phyloP scores from a whole-genome alignment of 306 rosid species.

The Chamaecrista fasciculata region DNA sequence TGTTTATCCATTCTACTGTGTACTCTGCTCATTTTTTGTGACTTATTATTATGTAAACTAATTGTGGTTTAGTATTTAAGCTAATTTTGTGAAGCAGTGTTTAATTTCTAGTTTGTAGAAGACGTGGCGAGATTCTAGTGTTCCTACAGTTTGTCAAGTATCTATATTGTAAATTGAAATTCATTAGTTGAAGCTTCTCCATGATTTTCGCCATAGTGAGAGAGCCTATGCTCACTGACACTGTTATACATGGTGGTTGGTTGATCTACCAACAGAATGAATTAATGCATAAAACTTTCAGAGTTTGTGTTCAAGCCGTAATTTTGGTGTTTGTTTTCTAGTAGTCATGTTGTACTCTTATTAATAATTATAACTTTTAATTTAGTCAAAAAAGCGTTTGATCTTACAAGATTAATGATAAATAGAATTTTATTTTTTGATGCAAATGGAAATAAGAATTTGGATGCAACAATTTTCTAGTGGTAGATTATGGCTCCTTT shows the following conservation, averaged over 20 bases:
- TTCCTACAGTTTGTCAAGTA: not conserved
- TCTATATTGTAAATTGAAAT: not conserved
- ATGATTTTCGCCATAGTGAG: not conserved
- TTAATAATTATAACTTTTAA: no score
- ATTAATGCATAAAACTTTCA: not conserved
- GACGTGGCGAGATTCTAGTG: not conserved
- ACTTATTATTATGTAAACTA: slow-evolving; percentile 1
- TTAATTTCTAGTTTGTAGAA: not conserved
- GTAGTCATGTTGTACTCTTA: no score
- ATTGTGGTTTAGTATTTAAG: slow-evolving; percentile 5
- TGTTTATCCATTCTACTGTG: not conserved
- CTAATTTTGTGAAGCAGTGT: slow-evolving; percentile 21
- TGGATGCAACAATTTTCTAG: no score
- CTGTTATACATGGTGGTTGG: not conserved
- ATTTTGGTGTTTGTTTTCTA: no score
- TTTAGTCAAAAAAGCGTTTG: no score
- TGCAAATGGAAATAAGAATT: no score
- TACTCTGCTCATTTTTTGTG: slow-evolving; percentile 20
- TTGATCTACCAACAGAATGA: not conserved
- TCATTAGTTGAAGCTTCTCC: not conserved
- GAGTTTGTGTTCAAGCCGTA: no score
- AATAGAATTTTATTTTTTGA: no score
- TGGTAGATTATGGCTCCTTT: no score
- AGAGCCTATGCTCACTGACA: not conserved
- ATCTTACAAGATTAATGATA: no score